phyloP scores from a whole-genome alignment of 768 basidiomycete species.

The Erythrobasidium yunnanense region DNA sequence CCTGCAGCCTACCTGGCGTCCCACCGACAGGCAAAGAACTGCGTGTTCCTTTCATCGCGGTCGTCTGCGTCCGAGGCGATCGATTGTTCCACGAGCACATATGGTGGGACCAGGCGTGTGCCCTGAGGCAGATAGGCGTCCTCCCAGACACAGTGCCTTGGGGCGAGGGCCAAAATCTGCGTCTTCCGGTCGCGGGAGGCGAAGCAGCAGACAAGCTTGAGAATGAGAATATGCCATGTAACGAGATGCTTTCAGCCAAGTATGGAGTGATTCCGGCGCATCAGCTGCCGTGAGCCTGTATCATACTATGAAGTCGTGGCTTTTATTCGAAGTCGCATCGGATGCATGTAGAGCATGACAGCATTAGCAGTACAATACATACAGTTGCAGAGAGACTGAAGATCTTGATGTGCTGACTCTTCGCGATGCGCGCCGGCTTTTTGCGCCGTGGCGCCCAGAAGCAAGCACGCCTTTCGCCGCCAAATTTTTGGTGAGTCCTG shows the following conservation, averaged over 20 bases:
- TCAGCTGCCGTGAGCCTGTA: too few relatives aligned
- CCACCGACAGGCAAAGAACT: slow-evolving; percentile 50
- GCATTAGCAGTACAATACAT: too few relatives aligned
- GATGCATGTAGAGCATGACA: too few relatives aligned
- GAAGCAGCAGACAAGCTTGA: slow-evolving; percentile 45
- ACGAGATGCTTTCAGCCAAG: slow-evolving; percentile 13
- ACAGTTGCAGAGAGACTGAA: too few relatives aligned
- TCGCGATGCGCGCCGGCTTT: too few relatives aligned
- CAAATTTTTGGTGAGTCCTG: too few relatives aligned
- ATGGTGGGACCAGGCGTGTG: slow-evolving; percentile 47
- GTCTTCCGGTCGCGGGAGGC: slow-evolving; percentile 44
- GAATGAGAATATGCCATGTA: slow-evolving; percentile 33
- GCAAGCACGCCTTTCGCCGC: too few relatives aligned
- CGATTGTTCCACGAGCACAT: slow-evolving; percentile 49
- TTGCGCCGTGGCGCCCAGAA: too few relatives aligned
- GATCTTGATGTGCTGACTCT: too few relatives aligned
- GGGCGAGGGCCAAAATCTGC: not conserved
- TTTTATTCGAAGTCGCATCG: too few relatives aligned
- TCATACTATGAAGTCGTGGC: too few relatives aligned
- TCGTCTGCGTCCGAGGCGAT: slow-evolving; percentile 53
- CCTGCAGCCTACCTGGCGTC: slow-evolving; percentile 46
- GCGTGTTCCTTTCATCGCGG: slow-evolving; percentile 49
- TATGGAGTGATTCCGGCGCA: too few relatives aligned
- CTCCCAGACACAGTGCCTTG: slow-evolving; percentile 40
- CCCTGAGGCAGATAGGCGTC: slow-evolving; percentile 44